Conservation (phyloP, 164 flowering plant species). For the Sextonia rubra region DNA sequence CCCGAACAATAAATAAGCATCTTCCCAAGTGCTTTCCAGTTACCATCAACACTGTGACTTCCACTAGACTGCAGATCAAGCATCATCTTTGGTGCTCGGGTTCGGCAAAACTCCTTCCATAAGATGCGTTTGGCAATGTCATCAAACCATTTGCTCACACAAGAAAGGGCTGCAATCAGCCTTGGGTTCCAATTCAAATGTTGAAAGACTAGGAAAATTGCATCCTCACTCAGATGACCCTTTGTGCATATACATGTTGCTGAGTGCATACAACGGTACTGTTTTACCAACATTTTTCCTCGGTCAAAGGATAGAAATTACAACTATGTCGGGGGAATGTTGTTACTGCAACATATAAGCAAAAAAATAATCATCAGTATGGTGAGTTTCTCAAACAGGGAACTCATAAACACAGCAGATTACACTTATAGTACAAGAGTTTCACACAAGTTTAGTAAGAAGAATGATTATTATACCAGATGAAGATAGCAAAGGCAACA, state of each 20-base stretch:
- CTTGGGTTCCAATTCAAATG: constrained; percentile 91
- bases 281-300: constrained; percentile 51
- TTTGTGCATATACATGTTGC: constrained; percentile 77
- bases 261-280: constrained; percentile 92
- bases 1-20: constrained; percentile 88
- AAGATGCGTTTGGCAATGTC: constrained; percentile 86
- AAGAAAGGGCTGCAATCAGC: constrained; percentile 71
- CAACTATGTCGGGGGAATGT: neutral
- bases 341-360: neutral
- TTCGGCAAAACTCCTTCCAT: constrained; percentile 91
- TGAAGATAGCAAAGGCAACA: no score
- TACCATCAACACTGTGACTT: constrained; percentile 90
- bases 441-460: no score
- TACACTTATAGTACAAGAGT: no score
- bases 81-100: constrained; percentile 97
- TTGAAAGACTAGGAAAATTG: constrained; percentile 66
- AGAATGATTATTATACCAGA: no score
- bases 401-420: no score
- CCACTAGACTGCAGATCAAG: constrained; percentile 84
- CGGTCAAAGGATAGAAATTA: neutral
- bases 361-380: neutral
- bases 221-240: constrained; percentile 81
- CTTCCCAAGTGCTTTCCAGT: constrained; percentile 95
- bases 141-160: constrained; percentile 97
- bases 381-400: no score